These are phyloP conservation scores for Smittium culicis DNA, from an alignment of 371 early-diverging fungal species.

Conservation along the genomic window DNA sequence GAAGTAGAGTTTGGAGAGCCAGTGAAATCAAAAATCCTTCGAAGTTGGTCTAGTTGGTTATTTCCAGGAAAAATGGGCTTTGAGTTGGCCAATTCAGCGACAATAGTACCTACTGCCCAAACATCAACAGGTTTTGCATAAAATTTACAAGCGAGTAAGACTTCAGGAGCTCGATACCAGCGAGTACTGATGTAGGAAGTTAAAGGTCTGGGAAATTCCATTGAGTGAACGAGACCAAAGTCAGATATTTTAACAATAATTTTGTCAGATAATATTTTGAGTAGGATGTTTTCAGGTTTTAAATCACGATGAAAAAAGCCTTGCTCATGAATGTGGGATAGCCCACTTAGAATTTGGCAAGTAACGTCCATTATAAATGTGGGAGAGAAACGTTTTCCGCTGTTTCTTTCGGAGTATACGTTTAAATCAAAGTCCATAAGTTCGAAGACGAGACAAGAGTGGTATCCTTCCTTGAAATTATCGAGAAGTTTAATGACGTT, in stretches of 20 bases:
- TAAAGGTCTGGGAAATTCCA: slow-evolving; percentile 62
- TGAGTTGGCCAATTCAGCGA: slow-evolving; percentile 71
- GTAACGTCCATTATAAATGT: slow-evolving; percentile 43
- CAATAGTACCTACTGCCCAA: slow-evolving; percentile 93
- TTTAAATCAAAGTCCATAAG: slow-evolving; percentile 88
- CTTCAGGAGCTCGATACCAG: slow-evolving; percentile 98
- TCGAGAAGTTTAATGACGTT: slow-evolving; percentile 73
- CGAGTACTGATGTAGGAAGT: slow-evolving; percentile 91
- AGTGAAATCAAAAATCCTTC: slow-evolving; percentile 47
- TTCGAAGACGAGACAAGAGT: slow-evolving; percentile 83
- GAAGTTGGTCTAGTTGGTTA: slow-evolving; percentile 81
- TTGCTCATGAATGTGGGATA: slow-evolving; percentile 74
- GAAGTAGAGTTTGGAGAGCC: slow-evolving; percentile 29
- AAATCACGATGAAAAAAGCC: slow-evolving; percentile 89
- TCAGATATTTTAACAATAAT: slow-evolving; percentile 78
- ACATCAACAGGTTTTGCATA: slow-evolving; percentile 94
- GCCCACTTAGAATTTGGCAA: slow-evolving; percentile 66
- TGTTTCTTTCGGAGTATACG: slow-evolving; percentile 58
- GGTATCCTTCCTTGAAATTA: slow-evolving; percentile 62
- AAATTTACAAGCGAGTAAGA: slow-evolving; percentile 61
- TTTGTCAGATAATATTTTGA: slow-evolving; percentile 25
- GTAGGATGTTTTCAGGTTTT: slow-evolving; percentile 75
- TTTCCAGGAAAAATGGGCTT: slow-evolving; percentile 87
- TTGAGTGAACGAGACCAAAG: slow-evolving; percentile 81
- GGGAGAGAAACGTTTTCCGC: slow-evolving; percentile 42